Percentiles rank a stretch among this genome's conserved stretches.
phyloP scores from a whole-genome alignment of 2,329 filamentous ascomycete species.

The Calycina herbarum region DNA sequence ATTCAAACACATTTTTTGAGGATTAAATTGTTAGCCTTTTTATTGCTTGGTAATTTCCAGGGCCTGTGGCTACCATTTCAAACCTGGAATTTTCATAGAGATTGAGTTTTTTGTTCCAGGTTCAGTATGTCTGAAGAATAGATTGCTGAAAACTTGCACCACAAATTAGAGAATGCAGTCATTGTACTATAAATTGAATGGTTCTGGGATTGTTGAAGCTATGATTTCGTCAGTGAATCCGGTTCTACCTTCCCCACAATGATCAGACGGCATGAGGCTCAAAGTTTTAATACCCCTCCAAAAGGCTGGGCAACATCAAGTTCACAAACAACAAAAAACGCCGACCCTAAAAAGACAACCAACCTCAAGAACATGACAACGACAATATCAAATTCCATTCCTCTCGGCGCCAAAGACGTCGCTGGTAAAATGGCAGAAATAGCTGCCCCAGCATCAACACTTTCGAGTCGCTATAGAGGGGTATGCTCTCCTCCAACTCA shows the following conservation, averaged over 20 bases:
- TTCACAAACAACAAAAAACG: not conserved
- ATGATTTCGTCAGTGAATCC: too few species aligned
- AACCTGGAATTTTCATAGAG: not conserved
- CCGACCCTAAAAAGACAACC: not conserved
- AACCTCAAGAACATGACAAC: slow-evolving; percentile 18
- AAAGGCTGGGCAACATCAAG: not conserved
- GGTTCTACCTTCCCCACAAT: too few species aligned
- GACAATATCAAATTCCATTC: slow-evolving; percentile 24
- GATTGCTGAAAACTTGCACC: too few species aligned
- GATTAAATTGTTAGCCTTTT: not conserved
- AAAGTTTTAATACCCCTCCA: too few species aligned
- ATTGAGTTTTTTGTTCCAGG: too few species aligned
- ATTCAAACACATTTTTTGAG: not conserved
- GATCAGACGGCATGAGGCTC: too few species aligned
- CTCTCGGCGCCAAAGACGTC: slow-evolving; percentile 22
- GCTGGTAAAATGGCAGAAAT: slow-evolving; percentile 29
- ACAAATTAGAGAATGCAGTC: too few species aligned
- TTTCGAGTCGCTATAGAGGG: slow-evolving; percentile 55
- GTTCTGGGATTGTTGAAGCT: too few species aligned
- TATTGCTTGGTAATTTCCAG: not conserved
- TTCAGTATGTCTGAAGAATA: too few species aligned
- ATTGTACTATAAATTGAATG: too few species aligned
- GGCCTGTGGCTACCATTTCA: not conserved
- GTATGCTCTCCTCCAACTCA: slow-evolving; percentile 46
- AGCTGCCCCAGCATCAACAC: slow-evolving; percentile 30